Conservation (phyloP, 169 alveolate genomes). For the Eimeria praecox region DNA sequence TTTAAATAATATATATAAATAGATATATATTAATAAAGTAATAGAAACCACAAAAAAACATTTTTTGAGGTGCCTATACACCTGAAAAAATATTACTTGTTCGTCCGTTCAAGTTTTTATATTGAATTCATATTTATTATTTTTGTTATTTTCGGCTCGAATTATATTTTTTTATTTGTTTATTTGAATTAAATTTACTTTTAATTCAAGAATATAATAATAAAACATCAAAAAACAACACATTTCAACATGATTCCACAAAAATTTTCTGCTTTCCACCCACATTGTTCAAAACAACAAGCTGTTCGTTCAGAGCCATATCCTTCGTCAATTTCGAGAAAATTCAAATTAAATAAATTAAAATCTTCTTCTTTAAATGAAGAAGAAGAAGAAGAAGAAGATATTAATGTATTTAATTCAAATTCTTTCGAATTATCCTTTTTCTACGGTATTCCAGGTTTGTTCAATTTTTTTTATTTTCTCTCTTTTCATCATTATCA, state of each 20-base stretch:
- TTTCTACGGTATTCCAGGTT: constrained; percentile 7
- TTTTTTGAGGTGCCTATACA: constrained; percentile 9
- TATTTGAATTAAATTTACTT: neutral
- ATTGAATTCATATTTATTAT: neutral
- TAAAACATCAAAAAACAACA: too few relatives aligned
- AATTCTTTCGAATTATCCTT: neutral
- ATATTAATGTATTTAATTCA: too few relatives aligned
- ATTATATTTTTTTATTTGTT: neutral
- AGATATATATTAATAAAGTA: too few relatives aligned
- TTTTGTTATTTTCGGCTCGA: neutral
- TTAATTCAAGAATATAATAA: too few relatives aligned
- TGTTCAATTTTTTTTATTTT: neutral
- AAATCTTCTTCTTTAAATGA: neutral
- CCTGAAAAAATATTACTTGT: too few relatives aligned
- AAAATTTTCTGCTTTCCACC: neutral
- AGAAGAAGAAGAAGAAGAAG: too few relatives aligned
- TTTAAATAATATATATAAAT: neutral
- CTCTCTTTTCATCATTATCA: neutral
- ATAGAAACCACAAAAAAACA: too few relatives aligned
- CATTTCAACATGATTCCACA: neutral
- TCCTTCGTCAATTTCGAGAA: neutral
- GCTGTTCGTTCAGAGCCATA: neutral
- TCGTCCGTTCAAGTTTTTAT: too few relatives aligned
- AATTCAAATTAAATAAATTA: neutral
- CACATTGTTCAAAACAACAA: neutral